Percentiles rank a stretch among this genome's conserved stretches.
phyloP scores from a whole-genome alignment of 768 basidiomycete species.

The Boletus tylopilopsis region DNA sequence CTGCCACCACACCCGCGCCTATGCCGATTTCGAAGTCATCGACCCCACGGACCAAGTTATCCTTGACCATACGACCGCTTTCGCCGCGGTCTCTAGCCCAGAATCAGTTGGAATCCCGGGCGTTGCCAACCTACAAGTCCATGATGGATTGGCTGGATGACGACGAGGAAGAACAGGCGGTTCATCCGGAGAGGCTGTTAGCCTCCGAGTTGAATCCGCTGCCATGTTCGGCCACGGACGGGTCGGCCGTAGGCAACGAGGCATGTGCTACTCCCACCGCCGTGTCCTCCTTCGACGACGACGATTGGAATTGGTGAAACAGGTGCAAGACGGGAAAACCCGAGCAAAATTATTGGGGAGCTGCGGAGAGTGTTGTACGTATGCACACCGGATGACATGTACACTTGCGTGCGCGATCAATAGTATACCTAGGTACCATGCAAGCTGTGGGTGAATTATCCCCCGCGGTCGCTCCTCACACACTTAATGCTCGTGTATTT shows the following conservation, averaged over 20 bases:
- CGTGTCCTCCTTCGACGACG: conserved; percentile 33
- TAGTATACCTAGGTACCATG: too few relatives aligned
- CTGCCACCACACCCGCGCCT: conserved; percentile 26
- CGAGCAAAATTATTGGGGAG: too few relatives aligned
- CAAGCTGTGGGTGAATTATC: too few relatives aligned
- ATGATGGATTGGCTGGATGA: conserved; percentile 32
- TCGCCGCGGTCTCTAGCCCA: conserved; percentile 7
- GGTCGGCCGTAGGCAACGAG: too few relatives aligned
- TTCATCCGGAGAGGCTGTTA: conserved; percentile 17
- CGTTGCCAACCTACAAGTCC: conserved; percentile 13
- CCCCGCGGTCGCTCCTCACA: too few relatives aligned
- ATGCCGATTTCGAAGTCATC: background rate
- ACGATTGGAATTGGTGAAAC: conserved; percentile 63
- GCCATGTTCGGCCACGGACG: background rate
- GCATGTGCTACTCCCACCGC: too few relatives aligned
- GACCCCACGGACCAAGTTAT: background rate
- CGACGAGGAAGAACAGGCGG: conserved; percentile 35
- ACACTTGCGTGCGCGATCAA: too few relatives aligned
- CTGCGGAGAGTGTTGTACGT: too few relatives aligned
- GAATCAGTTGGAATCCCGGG: background rate
- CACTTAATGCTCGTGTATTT: too few relatives aligned
- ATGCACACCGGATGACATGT: too few relatives aligned
- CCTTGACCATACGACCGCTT: background rate
- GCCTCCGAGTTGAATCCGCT: conserved; percentile 30
- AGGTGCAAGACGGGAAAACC: background rate